Base-by-base conservation (phyloP, 2,329 filamentous ascomycete species). In the Fusarium coffeatum region DNA sequence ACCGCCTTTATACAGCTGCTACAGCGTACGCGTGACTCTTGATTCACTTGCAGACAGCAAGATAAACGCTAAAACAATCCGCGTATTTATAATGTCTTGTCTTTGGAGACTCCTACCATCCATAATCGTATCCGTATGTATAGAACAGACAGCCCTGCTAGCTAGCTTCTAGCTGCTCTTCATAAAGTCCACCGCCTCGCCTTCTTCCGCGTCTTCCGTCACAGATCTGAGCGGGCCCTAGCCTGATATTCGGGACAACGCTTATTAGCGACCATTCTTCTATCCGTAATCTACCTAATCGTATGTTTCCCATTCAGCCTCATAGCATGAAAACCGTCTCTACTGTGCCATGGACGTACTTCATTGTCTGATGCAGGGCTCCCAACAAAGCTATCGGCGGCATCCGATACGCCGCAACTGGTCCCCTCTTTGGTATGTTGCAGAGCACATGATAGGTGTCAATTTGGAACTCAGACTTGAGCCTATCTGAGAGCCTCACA, bases 291-390 rank as follows among this genome's bases (percentile, higher is more conserved):
- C 49, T 53, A 27, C 32, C 15, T 41, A 16, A 65, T 74, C 66
- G 71, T 74, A 73, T 69, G 72, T 73, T 71, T 66, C 40, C 42
- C 51, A n/a, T 61, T 61, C 37, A 66, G 63, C 63, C 63, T 66
- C 55, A 62, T 61, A 51, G 37, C n/a, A 53, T 45, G 30, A 8
- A 43, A 61, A 13, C 32, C 22, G 22, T 55, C 20, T 23, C 40
- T 25, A 30, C 40, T 49, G 30, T 41, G 53, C 41, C 62, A 42
- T 56, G 20, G 25, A 50, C 27, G 43, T 55, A 48, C 59, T 51
- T 55, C 18, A 43, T 56, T 49, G 45, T 64, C 49, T 25, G 50
- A 59, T 60, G 59, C 54, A 66, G 16, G 41, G 50, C 50, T 48
- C 57, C 68, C 51, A 63, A 64, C 54, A 56, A 55, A 59, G 32